A percentile compares a stretch with the other conserved stretches of the same genome.
phyloP scores from a whole-genome alignment of 2,329 filamentous ascomycete genomes.

The Fusarium burgessii region DNA sequence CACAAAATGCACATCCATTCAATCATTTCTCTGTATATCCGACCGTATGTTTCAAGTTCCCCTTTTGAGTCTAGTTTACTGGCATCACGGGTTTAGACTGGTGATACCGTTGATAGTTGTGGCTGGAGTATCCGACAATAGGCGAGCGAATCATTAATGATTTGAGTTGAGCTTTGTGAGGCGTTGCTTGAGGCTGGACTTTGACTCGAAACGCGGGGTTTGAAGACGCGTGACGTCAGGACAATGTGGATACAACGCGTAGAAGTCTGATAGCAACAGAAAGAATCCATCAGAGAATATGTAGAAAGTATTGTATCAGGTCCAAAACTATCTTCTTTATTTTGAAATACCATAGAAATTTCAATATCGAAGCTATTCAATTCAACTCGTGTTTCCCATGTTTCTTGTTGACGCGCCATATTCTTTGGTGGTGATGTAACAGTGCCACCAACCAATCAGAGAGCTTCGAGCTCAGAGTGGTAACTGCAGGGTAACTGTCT shows the following conservation, averaged over 20 bases:
- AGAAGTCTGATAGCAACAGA: neutral
- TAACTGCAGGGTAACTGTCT: too few species aligned
- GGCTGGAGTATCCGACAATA: neutral
- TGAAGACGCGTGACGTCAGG: neutral
- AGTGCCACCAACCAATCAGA: too few species aligned
- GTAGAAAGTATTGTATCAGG: too few species aligned
- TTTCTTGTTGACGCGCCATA: too few species aligned
- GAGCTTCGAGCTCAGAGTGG: too few species aligned
- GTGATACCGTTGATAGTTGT: neutral
- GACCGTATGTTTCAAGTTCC: neutral
- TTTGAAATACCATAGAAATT: too few species aligned
- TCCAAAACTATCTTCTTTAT: too few species aligned
- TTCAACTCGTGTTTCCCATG: too few species aligned
- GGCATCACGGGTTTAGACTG: neutral
- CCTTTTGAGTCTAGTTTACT: neutral
- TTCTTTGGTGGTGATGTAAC: too few species aligned
- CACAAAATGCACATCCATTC: neutral
- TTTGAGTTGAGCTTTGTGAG: rapidly evolving
- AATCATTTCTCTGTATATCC: neutral
- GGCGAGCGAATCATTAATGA: neutral
- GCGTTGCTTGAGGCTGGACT: neutral
- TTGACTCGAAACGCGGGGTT: too few species aligned
- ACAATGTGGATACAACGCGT: neutral
- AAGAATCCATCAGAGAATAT: neutral
- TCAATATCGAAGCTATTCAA: too few species aligned